A percentile compares a stretch with the other conserved stretches of the same genome.
phyloP scores from a whole-genome alignment of 2,329 filamentous ascomycete genomes.

The Alternaria sp. region DNA sequence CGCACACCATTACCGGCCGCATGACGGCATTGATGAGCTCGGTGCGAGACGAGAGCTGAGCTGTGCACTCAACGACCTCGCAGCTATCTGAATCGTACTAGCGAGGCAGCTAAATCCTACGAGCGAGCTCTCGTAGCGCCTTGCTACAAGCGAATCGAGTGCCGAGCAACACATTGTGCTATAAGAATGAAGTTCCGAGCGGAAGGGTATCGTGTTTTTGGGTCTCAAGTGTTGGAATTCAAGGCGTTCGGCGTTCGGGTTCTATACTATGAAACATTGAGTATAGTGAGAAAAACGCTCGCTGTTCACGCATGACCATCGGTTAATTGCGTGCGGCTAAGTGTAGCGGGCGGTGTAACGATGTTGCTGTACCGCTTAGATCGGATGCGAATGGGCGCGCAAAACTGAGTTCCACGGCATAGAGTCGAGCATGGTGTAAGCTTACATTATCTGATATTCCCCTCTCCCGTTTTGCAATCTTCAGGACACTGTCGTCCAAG shows the following conservation, averaged over 20 bases:
- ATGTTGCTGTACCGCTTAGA: neutral
- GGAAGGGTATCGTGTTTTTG: neutral
- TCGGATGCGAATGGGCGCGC: neutral
- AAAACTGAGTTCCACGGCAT: neutral
- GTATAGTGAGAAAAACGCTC: neutral
- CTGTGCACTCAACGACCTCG: constrained; percentile 47
- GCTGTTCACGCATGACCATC: neutral
- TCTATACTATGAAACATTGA: neutral
- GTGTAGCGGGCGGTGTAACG: constrained; percentile 10
- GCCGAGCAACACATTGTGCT: neutral
- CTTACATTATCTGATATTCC: neutral
- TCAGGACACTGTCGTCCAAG: neutral
- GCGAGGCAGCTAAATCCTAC: neutral
- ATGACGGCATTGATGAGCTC: constrained; percentile 49
- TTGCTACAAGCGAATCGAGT: constrained; percentile 1
- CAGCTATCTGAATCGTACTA: constrained; percentile 22
- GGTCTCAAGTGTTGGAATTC: neutral
- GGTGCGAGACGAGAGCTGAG: constrained; percentile 52
- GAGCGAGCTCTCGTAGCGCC: neutral
- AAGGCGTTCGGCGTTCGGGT: neutral
- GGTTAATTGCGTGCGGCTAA: neutral
- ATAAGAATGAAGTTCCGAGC: neutral
- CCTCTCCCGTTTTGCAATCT: neutral
- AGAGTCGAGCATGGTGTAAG: neutral
- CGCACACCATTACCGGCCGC: constrained; percentile 53